Percentiles rank a stretch among this genome's conserved stretches.
These are phyloP conservation scores for Pseudozyma sp. DNA, from an alignment of 1,284 basidiomycete species.

Conservation along the genomic window DNA sequence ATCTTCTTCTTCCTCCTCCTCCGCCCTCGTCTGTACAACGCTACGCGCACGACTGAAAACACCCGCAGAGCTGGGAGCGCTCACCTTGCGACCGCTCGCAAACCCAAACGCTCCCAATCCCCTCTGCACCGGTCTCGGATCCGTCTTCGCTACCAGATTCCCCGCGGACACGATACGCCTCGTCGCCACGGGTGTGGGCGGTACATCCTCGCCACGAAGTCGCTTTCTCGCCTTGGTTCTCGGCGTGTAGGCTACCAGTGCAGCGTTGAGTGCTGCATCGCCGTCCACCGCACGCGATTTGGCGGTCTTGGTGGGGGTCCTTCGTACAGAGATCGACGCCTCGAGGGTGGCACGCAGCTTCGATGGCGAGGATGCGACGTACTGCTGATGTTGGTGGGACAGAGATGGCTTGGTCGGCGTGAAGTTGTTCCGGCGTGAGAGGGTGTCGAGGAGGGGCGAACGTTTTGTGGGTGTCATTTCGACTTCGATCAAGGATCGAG, in stretches of 20 bases:
- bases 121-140: conserved; percentile 15
- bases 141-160: conserved; percentile 2
- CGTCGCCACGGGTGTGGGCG: conserved; percentile 35
- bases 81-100: conserved; percentile 9
- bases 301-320: conserved; percentile 18
- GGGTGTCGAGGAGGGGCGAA: conserved; percentile 17
- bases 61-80: conserved; percentile 2
- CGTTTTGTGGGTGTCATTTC: conserved; percentile 41
- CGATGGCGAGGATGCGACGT: conserved; percentile 28
- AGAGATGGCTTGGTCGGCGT: conserved; percentile 17
- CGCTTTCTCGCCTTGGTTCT: conserved; percentile 61
- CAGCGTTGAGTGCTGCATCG: conserved; percentile 25
- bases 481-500: conserved; percentile 38
- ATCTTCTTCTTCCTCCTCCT: conserved; percentile 7
- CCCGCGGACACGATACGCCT: conserved; percentile 2
- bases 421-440: conserved; percentile 6
- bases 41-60: conserved; percentile 11
- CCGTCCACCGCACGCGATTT: not conserved
- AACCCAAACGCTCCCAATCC: conserved; percentile 31
- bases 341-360: conserved; percentile 27
- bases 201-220: conserved; percentile 60
- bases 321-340: conserved; percentile 1
- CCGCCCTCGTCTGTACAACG: not conserved
- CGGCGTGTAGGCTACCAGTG: conserved; percentile 50
- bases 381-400: conserved; percentile 8